A percentile compares a stretch with the other conserved stretches of the same genome.
Evolutionary conservation across 352 stramenopile species (phyloP).

Genomic region (Achlya hypogyna): DNA sequence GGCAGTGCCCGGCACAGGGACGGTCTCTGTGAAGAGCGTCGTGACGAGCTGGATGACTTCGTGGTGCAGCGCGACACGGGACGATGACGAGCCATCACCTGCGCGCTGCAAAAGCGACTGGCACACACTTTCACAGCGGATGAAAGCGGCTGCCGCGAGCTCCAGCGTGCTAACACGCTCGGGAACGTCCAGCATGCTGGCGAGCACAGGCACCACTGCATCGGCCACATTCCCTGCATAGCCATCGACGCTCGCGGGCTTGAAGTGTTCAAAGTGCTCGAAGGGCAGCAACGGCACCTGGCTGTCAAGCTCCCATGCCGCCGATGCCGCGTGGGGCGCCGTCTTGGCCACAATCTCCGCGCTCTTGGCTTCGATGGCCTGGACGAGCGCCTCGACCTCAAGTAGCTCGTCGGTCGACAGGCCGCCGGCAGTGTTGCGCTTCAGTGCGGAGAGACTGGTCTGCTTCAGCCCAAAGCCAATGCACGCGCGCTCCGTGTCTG

Average conservation of each 20-base stretch:
- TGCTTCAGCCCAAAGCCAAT: constrained; percentile 65
- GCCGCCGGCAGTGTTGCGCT: constrained; percentile 25
- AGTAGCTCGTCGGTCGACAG: constrained; percentile 9
- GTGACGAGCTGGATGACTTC: constrained; percentile 84
- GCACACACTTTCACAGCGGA: constrained; percentile 66
- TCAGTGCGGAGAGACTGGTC: constrained; percentile 61
- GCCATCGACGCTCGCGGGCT: constrained; percentile 32
- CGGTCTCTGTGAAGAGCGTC: constrained; percentile 67
- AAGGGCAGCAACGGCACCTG: constrained; percentile 8
- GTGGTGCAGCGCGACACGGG: constrained; percentile 77
- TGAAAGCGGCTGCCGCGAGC: constrained; percentile 68
- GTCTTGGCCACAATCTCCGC: background rate
- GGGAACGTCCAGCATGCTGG: constrained; percentile 79
- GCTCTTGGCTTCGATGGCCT: constrained; percentile 6
- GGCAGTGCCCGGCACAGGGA: constrained; percentile 49
- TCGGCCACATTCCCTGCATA: constrained; percentile 74
- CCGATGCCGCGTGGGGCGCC: background rate
- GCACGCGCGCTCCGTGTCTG: constrained; percentile 47
- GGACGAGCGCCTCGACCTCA: background rate
- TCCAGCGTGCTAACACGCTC: constrained; percentile 65
- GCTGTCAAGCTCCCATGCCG: background rate
- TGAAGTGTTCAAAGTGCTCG: constrained; percentile 18
- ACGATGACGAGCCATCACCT: constrained; percentile 83
- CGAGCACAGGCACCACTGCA: constrained; percentile 46
- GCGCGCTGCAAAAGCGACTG: constrained; percentile 70